Base-by-base conservation (phyloP, 2,329 filamentous ascomycete species). In the Sporothrix pallida region DNA sequence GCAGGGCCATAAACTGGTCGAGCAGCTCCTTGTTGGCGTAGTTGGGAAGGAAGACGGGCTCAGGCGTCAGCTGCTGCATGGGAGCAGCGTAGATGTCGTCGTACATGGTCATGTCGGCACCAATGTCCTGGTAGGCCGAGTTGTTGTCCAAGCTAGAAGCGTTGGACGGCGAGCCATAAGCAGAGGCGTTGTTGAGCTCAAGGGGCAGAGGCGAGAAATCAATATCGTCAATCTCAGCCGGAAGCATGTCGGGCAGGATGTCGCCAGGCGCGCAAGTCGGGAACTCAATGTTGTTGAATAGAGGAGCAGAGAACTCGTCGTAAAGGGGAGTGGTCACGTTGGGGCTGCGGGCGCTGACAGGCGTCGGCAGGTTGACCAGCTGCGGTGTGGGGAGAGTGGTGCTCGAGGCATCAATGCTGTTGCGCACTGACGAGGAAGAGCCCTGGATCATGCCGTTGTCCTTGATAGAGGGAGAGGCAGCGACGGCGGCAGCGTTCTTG, bases 81-180 rank as follows among this genome's bases (percentile, higher is more conserved):
- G 85, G 83, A 5, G 87, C 87, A 74, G 86, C 86, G 78, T 91
- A 91, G 52, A 91, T 86, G 76, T 91, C 89, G 73, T 91, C 89
- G 70, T 87, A 87, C 17, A 89, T 84, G 72, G 86, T 87, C 79
- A 92, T 91, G 72, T 90, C 88, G 4, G 86, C 86, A 48, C 86
- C 86, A 74, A 87, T 83, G 71, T 91, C 87, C 76, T 89, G 86
- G 80, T 91, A 92, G 7, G 85, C 85, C 70, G 88, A 87, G 77
- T 89, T 89, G 71, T 83, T 83, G 65, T 83, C 84, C 72, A 81
- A 76, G 70, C 81, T 80, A 15, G 80, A 82, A 71, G 84, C 83
- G 7, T 83, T 83, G 3, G 81, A 83, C n/a, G 84, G 84, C 8
- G 84, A 86, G 70, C 85, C 85, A 76, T 90, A 84, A 8, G 84